Percentiles rank a stretch among this genome's conserved stretches.
Conservation (phyloP, 1,284 basidiomycete genomes). For the Sporisorium graminicola region DNA sequence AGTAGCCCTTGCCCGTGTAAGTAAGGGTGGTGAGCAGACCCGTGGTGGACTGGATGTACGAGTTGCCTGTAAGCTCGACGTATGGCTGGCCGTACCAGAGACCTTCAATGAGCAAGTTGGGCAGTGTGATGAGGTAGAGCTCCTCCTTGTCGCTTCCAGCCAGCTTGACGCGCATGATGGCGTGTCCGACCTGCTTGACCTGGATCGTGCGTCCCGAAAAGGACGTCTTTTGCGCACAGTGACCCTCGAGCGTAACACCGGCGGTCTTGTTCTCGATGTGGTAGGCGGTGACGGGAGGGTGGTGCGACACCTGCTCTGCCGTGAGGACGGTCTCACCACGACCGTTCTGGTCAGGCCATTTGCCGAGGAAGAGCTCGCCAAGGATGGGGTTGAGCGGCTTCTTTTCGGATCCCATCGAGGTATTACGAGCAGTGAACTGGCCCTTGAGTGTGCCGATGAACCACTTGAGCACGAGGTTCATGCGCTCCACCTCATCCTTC, state of each 20-base stretch:
- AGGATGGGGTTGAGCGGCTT: slow-evolving; percentile 96
- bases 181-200: slow-evolving; percentile 97
- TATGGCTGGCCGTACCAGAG: slow-evolving; percentile 76
- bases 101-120: slow-evolving; percentile 70
- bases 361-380: slow-evolving; percentile 88
- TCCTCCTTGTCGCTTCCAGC: slow-evolving; percentile 74
- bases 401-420: slow-evolving; percentile 86
- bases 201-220: slow-evolving; percentile 79
- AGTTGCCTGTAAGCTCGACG: slow-evolving; percentile 87
- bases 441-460: slow-evolving; percentile 82
- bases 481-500: slow-evolving; percentile 67
- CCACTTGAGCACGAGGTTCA: slow-evolving; percentile 67
- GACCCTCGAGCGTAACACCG: slow-evolving; percentile 84
- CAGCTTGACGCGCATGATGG: slow-evolving; percentile 80
- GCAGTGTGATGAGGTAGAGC: slow-evolving; percentile 90
- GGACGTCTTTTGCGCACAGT: slow-evolving; percentile 93
- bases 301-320: slow-evolving; percentile 82
- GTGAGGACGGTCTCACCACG: slow-evolving; percentile 86
- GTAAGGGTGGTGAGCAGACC: slow-evolving; percentile 77
- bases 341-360: slow-evolving; percentile 85
- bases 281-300: slow-evolving; percentile 74
- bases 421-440: slow-evolving; percentile 80
- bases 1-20: slow-evolving; percentile 94
- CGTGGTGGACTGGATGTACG: slow-evolving; percentile 84
- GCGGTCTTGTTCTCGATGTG: slow-evolving; percentile 86